phyloP scores from a whole-genome alignment of 2,329 filamentous ascomycete genomes.

The Podosphaera fusca region DNA sequence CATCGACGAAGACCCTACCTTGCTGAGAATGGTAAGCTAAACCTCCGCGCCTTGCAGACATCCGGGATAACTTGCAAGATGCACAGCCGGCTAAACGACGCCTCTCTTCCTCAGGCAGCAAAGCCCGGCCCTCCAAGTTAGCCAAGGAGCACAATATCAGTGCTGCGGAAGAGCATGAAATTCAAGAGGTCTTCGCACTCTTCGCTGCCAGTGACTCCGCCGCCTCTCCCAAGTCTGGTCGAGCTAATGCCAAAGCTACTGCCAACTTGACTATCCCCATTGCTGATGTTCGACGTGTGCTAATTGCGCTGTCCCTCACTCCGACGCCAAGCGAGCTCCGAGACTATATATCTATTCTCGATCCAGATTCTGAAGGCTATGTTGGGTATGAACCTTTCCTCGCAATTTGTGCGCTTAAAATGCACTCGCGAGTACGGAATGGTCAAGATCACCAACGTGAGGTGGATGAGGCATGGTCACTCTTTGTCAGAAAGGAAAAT shows the following conservation, averaged over 20 bases:
- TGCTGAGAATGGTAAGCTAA: too few relatives aligned
- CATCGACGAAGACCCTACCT: too few relatives aligned
- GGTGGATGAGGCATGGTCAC: slow-evolving; percentile 55
- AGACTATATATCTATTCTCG: slow-evolving; percentile 59
- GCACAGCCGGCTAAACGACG: too few relatives aligned
- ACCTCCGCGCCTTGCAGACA: too few relatives aligned
- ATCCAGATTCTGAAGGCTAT: slow-evolving; percentile 59
- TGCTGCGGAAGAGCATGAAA: slow-evolving; percentile 67
- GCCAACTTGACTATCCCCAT: neutral
- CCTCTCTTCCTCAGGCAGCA: too few relatives aligned
- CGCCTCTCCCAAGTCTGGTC: too few relatives aligned
- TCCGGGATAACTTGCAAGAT: too few relatives aligned
- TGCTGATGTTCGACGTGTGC: neutral
- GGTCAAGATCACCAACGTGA: slow-evolving; percentile 34
- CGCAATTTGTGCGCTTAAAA: slow-evolving; percentile 67
- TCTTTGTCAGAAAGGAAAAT: slow-evolving; percentile 42
- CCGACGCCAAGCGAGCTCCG: slow-evolving; percentile 43
- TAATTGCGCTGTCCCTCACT: slow-evolving; percentile 58
- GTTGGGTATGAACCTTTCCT: slow-evolving; percentile 65
- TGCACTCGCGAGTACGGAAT: slow-evolving; percentile 35
- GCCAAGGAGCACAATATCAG: slow-evolving; percentile 79
- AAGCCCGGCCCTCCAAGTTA: slow-evolving; percentile 52
- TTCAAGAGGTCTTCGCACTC: slow-evolving; percentile 69
- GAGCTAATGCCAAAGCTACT: neutral
- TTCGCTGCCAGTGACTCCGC: slow-evolving; percentile 33